Percentiles rank a stretch among this genome's conserved stretches.
phyloP scores from a whole-genome alignment of 2,329 filamentous ascomycete species.

The Lecanicillium sp. region DNA sequence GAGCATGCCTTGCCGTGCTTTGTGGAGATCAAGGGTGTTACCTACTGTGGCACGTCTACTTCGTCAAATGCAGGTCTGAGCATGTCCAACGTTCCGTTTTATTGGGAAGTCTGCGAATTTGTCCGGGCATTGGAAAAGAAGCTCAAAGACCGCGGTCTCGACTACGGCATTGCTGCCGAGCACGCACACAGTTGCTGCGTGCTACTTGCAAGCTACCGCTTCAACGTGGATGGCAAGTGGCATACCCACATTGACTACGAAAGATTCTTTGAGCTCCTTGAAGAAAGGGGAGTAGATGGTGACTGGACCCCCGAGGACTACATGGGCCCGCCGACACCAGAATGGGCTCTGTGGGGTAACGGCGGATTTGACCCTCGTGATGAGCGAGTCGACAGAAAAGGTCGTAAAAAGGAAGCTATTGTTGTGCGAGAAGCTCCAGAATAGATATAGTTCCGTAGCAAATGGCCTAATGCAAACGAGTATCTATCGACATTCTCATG shows the following conservation, averaged over 20 bases:
- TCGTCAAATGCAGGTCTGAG: slow-evolving; percentile 76
- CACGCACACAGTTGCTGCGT: slow-evolving; percentile 94
- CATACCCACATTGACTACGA: slow-evolving; percentile 88
- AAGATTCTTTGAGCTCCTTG: slow-evolving; percentile 76
- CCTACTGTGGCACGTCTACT: slow-evolving; percentile 87
- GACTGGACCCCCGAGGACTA: slow-evolving; percentile 87
- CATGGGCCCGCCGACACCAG: slow-evolving; percentile 72
- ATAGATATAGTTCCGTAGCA: not conserved
- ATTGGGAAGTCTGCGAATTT: slow-evolving; percentile 80
- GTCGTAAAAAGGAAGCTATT: slow-evolving; percentile 49
- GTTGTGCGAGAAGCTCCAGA: slow-evolving; percentile 23
- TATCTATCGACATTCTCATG: too few species aligned
- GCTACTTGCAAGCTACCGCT: slow-evolving; percentile 73
- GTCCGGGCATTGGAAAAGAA: slow-evolving; percentile 66
- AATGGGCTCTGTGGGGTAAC: slow-evolving; percentile 93
- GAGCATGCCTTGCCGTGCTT: slow-evolving; percentile 83
- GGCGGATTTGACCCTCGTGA: slow-evolving; percentile 92
- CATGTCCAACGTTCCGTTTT: slow-evolving; percentile 98
- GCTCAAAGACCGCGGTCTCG: slow-evolving; percentile 60
- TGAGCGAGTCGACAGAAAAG: slow-evolving; percentile 79
- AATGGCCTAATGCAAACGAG: too few species aligned
- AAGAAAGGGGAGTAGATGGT: slow-evolving; percentile 54
- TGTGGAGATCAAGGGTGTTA: slow-evolving; percentile 93
- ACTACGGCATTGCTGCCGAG: slow-evolving; percentile 88
- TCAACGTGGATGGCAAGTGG: slow-evolving; percentile 71